Conservation (phyloP, 2,329 filamentous ascomycete genomes). For the Colletotrichum sp. region DNA sequence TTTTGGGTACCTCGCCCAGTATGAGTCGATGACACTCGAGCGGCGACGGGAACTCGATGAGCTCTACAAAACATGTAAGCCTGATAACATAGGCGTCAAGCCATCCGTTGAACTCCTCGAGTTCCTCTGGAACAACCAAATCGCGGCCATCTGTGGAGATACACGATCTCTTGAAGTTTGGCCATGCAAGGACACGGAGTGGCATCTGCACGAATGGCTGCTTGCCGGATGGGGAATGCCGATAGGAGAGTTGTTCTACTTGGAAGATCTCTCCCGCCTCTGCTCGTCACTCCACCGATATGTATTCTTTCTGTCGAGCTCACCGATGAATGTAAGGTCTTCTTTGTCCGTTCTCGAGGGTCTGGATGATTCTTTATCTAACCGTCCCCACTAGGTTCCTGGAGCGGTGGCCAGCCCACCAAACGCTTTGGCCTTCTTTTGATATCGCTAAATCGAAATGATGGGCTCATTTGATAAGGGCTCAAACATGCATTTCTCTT, state of each 20-base stretch:
- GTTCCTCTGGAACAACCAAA: slow-evolving; percentile 47
- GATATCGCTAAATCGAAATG: not conserved
- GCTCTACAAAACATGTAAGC: slow-evolving; percentile 17
- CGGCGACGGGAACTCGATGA: slow-evolving; percentile 21
- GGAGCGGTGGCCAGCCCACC: slow-evolving; percentile 16
- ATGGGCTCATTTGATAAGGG: not conserved
- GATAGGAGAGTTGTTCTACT: slow-evolving; percentile 25
- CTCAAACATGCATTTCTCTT: not conserved
- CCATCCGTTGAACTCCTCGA: slow-evolving; percentile 33
- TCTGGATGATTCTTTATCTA: not conserved
- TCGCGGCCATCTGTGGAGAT: slow-evolving; percentile 46
- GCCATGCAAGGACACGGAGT: slow-evolving; percentile 29
- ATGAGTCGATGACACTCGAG: slow-evolving; percentile 17
- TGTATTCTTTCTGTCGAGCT: slow-evolving; percentile 21
- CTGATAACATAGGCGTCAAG: slow-evolving; percentile 39
- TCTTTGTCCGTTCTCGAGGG: not conserved
- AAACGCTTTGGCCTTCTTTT: slow-evolving; percentile 15
- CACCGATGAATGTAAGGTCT: slow-evolving; percentile 20
- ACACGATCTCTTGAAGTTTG: slow-evolving; percentile 38
- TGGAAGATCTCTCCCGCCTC: slow-evolving; percentile 15
- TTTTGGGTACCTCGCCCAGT: slow-evolving; percentile 25
- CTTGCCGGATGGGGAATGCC: slow-evolving; percentile 25
- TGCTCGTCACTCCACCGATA: slow-evolving; percentile 8
- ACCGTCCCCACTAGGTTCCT: not conserved
- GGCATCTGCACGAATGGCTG: slow-evolving; percentile 25